Base-by-base conservation (phyloP, 2,329 filamentous ascomycete genomes). In the Fusarium sp. region DNA sequence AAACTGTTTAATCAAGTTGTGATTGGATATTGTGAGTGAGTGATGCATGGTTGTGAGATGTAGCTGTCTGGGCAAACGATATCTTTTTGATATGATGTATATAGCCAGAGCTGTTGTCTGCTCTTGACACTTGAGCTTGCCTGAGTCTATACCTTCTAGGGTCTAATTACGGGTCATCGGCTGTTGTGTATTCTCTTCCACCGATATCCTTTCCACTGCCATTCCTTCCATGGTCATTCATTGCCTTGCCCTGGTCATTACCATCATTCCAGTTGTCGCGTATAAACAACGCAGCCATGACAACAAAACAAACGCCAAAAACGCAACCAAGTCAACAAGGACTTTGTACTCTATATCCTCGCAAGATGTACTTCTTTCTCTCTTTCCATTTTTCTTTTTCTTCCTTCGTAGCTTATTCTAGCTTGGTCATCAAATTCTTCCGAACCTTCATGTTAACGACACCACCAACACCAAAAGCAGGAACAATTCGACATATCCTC, bases 391-490 rank as follows among this genome's bases (percentile, higher is more conserved):
- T 8, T 45, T 42, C 5, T 13, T n/a, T 18, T 34, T 16, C n/a
- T 66, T 76, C 68, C 14, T 47, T 45, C 3, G 45, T 13, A 18
- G 45, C 24, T 27, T 20, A 83, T 62, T 82, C 88, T 67, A 94
- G 79, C 76, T 81, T 87, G 75, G 84, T 85, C 92, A 97, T 95
- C 76, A 96, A 80, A 62, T 80, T 85, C 78, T 84, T 86, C 76
- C 95, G 88, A 52, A 96, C 86, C 78, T 93, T 91, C 68, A 88
- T 88, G 83, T 98, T 98, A 13, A 96, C 93, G 13, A 97, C 94
- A 0, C 95, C 95, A 1, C 95, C 95, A 14, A 97, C 88, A 2
- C 95, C 95, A 85, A 96, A 98, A 0, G 95, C 95, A 20, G 95
- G 95, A 3, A 98, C 88, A 76, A 98, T 97, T 78, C 95, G 89